These are phyloP conservation scores for Fomitopsis palustris DNA, from an alignment of 1,284 basidiomycete genomes.

Conservation along the genomic window DNA sequence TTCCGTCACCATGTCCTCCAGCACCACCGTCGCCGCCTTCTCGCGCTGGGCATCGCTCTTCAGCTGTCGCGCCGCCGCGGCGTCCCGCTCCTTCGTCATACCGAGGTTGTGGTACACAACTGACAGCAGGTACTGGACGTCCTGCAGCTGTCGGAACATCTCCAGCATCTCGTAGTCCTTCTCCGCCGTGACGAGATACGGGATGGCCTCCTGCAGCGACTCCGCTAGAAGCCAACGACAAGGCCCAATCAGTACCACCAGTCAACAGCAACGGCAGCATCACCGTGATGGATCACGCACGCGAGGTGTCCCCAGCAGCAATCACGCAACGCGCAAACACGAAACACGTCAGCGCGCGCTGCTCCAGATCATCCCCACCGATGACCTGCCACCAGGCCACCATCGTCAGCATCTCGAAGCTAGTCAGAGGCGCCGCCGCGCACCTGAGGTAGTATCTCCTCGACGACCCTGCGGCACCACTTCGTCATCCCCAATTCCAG, in stretches of 20 bases:
- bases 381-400: slow-evolving; percentile 50
- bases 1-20: slow-evolving; percentile 50
- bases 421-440: slow-evolving; percentile 7
- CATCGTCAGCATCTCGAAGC: not conserved
- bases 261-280: not conserved
- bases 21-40: slow-evolving; percentile 36
- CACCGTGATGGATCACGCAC: slow-evolving; percentile 11
- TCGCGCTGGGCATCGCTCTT: slow-evolving; percentile 40
- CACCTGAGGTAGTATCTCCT: slow-evolving; percentile 79
- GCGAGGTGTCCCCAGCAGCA: slow-evolving; percentile 30
- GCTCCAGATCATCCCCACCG: slow-evolving; percentile 66
- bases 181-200: slow-evolving; percentile 62
- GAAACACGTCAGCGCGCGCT: slow-evolving; percentile 70
- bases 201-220: slow-evolving; percentile 52
- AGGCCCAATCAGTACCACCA: not conserved
- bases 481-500: slow-evolving; percentile 73
- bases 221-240: slow-evolving; percentile 27
- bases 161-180: slow-evolving; percentile 56
- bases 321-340: slow-evolving; percentile 72
- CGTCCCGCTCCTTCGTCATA: slow-evolving; percentile 51
- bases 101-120: slow-evolving; percentile 69
- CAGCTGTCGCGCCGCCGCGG: slow-evolving; percentile 46
- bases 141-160: slow-evolving; percentile 54
- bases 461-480: slow-evolving; percentile 57
- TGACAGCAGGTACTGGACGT: slow-evolving; percentile 68